Conservation (phyloP, 495 filamentous ascomycete genomes). For the Aspergillus haitiensis region DNA sequence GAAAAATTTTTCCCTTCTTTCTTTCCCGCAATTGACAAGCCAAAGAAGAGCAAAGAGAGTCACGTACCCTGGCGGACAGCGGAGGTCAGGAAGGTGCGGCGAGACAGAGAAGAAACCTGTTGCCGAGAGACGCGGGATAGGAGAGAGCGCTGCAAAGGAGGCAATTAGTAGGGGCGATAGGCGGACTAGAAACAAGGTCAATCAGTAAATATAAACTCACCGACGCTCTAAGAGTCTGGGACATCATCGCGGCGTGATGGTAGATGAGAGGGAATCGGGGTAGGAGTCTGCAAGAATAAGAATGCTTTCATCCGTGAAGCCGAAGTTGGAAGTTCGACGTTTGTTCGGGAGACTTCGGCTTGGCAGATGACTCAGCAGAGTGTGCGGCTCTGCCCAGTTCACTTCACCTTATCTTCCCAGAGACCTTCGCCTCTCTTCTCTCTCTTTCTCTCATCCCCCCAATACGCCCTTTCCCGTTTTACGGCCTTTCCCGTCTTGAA, state of each 20-base stretch:
- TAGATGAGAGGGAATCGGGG: slow-evolving; percentile 33
- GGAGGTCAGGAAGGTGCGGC: slow-evolving; percentile 75
- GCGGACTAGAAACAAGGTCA: slow-evolving; percentile 1
- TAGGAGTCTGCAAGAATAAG: slow-evolving; percentile 31
- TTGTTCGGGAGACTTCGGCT: slow-evolving; percentile 32
- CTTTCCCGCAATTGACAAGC: slow-evolving; percentile 5
- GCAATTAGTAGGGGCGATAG: slow-evolving; percentile 18
- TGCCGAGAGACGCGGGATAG: slow-evolving; percentile 75
- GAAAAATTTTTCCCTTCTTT: slow-evolving; percentile 1
- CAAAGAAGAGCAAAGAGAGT: slow-evolving; percentile 6
- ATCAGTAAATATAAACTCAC: slow-evolving; percentile 43
- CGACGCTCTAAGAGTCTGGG: slow-evolving; percentile 65
- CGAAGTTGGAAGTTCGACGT: slow-evolving; percentile 34
- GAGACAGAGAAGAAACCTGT: slow-evolving; percentile 59
- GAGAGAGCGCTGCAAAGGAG: slow-evolving; percentile 69
- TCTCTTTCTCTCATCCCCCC: slow-evolving; percentile 23
- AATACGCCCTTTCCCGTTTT: slow-evolving; percentile 26
- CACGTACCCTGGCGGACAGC: slow-evolving; percentile 45
- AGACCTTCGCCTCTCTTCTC: slow-evolving; percentile 4
- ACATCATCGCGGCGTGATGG: slow-evolving; percentile 60
- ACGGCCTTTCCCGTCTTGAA: slow-evolving; percentile 31
- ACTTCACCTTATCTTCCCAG: slow-evolving; percentile 12
- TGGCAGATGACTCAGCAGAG: slow-evolving; percentile 31
- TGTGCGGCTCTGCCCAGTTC: slow-evolving; percentile 24
- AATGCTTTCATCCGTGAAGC: slow-evolving; percentile 42